Evolutionary conservation across 1,139 yeast genomes (phyloP), one percentile per base, ranked within the genome.

Genomic region (Saccharomycopsis hybrid): DNA sequence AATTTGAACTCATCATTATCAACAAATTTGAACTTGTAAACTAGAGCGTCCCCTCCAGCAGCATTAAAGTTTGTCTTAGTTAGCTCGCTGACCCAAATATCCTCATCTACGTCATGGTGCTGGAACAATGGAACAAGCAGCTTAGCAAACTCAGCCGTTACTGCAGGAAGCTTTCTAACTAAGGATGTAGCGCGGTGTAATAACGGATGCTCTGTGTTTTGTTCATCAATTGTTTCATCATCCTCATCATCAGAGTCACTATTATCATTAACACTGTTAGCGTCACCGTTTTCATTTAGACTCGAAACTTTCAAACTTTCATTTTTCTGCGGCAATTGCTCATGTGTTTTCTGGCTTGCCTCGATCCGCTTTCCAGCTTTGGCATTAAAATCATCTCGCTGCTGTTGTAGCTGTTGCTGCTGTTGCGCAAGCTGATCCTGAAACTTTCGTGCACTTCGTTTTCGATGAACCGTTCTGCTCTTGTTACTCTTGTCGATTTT

Each of bases 61-160:
- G 55, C 50, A 5, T 57, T 52, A 5, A 46, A 43, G 13, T 51
- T 62, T 2, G 59, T 54, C 53, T 47, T 59, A 43, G 53, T 57
- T 36, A 58, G 58, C 47, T 48, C 60, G 38, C 56, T 59, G 48
- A 66, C 61, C 70, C 71, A 65, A 8, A 56, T 54, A 3, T 59
- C 58, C 24, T 64, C 61, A 8, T 62, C 60, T 1, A 60, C 51
- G 47, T 64, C 63, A 48, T 58, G 58, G 27, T 55, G 56, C 27
- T 63, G 54, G 53, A 70, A 58, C 2, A 59, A 43, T 2, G 61
- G 52, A 2, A 61, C 59, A 3, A 68, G 49, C 35, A 65, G 67
- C 5, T 59, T 52, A 1, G 65, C 62, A 7, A 61, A 53, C 0
- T 60, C 56, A 2, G 59, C 59, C 36, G 57, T 53, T 0, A 66